Evolutionary conservation across 148 eudicot species (phyloP).

Genomic region (Dysphania ambrosioides): DNA sequence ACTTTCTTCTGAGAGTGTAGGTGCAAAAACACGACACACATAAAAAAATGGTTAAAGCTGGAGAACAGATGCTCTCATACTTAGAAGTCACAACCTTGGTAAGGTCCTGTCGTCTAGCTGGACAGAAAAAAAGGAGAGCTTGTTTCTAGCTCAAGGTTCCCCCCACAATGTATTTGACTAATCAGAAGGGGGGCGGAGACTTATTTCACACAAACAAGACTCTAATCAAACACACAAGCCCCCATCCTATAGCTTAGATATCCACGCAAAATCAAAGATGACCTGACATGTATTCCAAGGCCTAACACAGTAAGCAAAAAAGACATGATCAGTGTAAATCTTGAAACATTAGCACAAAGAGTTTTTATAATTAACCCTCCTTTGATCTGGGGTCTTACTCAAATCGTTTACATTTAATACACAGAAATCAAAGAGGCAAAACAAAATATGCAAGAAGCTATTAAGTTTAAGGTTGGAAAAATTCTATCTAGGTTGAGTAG

Average conservation of each 20-base stretch:
- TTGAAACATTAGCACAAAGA: background rate
- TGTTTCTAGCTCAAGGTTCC: background rate
- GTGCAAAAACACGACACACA: no score
- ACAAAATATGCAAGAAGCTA: background rate
- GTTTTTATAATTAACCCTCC: background rate
- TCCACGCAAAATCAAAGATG: background rate
- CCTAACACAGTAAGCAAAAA: background rate
- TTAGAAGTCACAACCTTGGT: background rate
- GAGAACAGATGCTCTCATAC: background rate
- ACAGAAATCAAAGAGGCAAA: background rate
- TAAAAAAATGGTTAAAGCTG: no score
- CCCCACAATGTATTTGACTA: background rate
- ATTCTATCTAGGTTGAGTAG: background rate
- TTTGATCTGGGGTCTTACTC: background rate
- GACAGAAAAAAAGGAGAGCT: background rate
- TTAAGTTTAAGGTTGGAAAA: background rate
- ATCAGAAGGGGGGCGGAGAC: background rate
- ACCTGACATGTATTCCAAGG: background rate
- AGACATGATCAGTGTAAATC: background rate
- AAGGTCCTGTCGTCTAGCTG: background rate
- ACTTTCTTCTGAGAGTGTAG: no score
- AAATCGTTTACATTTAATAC: background rate
- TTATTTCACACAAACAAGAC: background rate
- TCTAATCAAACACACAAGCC: conserved; percentile 4
- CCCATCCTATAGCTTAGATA: background rate